Base-by-base conservation (phyloP, 441 rosid species). In the Bocquillonia castaneifolia region DNA sequence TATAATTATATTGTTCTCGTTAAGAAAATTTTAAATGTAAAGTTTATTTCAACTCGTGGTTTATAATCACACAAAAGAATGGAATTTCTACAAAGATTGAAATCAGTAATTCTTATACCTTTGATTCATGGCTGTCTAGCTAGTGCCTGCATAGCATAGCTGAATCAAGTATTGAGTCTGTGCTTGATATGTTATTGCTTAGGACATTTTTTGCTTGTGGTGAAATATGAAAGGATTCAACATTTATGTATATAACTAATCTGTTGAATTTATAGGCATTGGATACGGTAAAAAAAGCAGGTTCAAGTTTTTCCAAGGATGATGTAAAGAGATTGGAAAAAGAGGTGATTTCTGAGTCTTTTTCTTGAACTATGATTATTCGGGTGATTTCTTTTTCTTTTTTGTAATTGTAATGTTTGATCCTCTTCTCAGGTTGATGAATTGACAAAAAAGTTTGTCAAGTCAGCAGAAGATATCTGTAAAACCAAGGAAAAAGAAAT, bases 401-500 rank as follows among this genome's bases (percentile, higher is more conserved):
- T 12, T 18, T 50, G 20, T 59, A 20, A 9, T 65, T 48, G 2
- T 64, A n/a, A 59, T 62, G 48, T 68, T 52, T 28, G 53, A 34
- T 66, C 44, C 59, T 55, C 72, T 26, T 72, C 26, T 64, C 83
- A 91, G 97, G 72, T 89, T 8, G 97, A 93, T 56, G 97, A 91
- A 68, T 53, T 88, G 78, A 88, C 97, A 15, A 91, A 89, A 75
- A 89, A 87, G 75, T 88, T 82, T 68, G 69, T 87, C 45, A 93
- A 91, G 78, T 81, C 91, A 42, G 92, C 92, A 0, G 97, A 93
- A 64, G 97, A 88, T 48, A 77, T 86, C 70, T 93, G 97, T 84
- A 93, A 88, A 77, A 86, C 91, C 20, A 93, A 87, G 80, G 99
- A 93, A 82, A 93, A 86, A 70, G 97, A 93, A 81, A 88, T 93